Evolutionary conservation across 2,329 filamentous ascomycete genomes (phyloP).

Genomic region (Fusarium incarnatum): DNA sequence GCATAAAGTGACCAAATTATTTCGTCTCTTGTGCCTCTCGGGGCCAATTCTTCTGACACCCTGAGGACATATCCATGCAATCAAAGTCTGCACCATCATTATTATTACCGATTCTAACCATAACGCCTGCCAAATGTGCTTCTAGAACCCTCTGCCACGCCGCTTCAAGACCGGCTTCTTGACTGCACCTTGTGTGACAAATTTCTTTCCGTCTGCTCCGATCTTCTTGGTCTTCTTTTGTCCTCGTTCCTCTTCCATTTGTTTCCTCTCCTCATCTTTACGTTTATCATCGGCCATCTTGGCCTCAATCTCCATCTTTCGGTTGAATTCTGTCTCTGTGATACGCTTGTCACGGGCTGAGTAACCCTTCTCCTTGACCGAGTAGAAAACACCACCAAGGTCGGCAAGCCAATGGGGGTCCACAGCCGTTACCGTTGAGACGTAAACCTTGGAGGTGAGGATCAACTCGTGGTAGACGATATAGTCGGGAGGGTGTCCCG

Average conservation of each 20-base stretch:
- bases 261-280: constrained; percentile 68
- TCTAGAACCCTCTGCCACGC: constrained; percentile 65
- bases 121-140: not conserved
- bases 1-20: no score
- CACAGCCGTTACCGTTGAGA: constrained; percentile 95
- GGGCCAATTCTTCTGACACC: no score
- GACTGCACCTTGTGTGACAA: constrained; percentile 71
- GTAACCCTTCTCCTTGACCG: constrained; percentile 96
- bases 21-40: no score
- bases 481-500: constrained; percentile 95
- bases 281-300: constrained; percentile 91
- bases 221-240: constrained; percentile 55
- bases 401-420: constrained; percentile 98
- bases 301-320: constrained; percentile 90
- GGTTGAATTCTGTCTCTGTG: constrained; percentile 91
- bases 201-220: constrained; percentile 61
- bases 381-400: constrained; percentile 96
- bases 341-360: constrained; percentile 86
- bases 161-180: constrained; percentile 70
- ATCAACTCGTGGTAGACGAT: constrained; percentile 98
- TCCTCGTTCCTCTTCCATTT: constrained; percentile 61
- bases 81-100: not conserved
- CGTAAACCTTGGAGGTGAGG: constrained; percentile 96
- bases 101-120: constrained; percentile 1
- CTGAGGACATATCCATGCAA: no score